Evolutionary conservation across 805 yeast species (phyloP).

Genomic region (Scheffersomyces coipomensis): DNA sequence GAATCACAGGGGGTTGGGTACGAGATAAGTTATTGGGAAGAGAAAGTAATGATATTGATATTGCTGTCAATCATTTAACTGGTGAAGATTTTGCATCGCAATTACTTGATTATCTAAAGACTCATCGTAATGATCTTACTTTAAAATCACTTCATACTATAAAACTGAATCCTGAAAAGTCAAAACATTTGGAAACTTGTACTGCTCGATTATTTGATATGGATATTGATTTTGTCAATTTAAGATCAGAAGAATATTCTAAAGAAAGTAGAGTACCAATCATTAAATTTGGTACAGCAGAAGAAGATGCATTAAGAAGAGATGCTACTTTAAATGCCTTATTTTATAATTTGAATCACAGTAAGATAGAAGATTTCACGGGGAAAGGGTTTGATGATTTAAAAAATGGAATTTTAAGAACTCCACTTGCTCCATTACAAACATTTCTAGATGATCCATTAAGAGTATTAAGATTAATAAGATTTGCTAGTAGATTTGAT

Average conservation of each 20-base stretch:
- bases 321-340: conserved; percentile 95
- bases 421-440: conserved; percentile 81
- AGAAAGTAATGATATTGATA: conserved; percentile 83
- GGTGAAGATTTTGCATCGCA: conserved; percentile 84
- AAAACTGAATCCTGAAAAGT: conserved; percentile 90
- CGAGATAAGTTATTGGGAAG: conserved; percentile 86
- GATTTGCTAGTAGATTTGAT: conserved; percentile 80
- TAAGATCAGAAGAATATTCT: conserved; percentile 84
- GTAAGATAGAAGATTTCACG: conserved; percentile 81
- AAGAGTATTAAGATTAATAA: conserved; percentile 76
- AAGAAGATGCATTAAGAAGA: conserved; percentile 86
- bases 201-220: conserved; percentile 80
- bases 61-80: conserved; percentile 79
- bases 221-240: conserved; percentile 92
- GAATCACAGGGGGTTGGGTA: conserved; percentile 99
- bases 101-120: conserved; percentile 48
- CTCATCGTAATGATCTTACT: conserved; percentile 24
- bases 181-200: conserved; percentile 95
- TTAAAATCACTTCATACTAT: conserved; percentile 66
- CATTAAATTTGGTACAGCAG: conserved; percentile 83
- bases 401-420: conserved; percentile 65
- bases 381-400: conserved; percentile 73
- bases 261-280: conserved; percentile 83
- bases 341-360: conserved; percentile 75
- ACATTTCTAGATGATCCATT: conserved; percentile 95